Base-by-base conservation (phyloP, 768 basidiomycete species). In the Tylopilus plumbeoviolaceoides region DNA sequence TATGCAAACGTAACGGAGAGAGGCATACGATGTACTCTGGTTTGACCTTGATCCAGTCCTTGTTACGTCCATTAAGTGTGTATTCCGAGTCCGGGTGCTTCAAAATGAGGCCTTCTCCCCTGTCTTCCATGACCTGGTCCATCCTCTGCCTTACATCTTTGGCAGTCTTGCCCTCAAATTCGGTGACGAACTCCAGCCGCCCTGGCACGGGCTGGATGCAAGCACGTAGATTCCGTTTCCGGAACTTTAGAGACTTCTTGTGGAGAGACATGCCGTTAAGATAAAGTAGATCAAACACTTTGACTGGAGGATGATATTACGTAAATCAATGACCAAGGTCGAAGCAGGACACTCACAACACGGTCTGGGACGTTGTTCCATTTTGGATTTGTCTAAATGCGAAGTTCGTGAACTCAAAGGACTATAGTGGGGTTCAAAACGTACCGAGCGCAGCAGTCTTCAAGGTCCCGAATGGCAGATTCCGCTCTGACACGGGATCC, bases 31-130 rank as follows among this genome's bases (percentile, higher is more conserved):
- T 89, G 58, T 91, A 93, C 66, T 92, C 90, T 1, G 89, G 89
- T 62, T 91, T 91, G 21, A 93, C 87, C 74, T 99, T 99, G 63
- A 95, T 83, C 95, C 97, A 99, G 61, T 91, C 87, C 67, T 84
- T 81, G 60, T 89, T 91, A 53, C 97, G 77, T 1, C 90, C 92
- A 60, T 95, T 94, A 40, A 97, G 73, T 12, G 83, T 76, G 68
- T 99, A 99, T 55, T 84, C 78, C 0, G 88, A 82, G 21, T 80
- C 71, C 0, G 86, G 85, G 59, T 93, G 87, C 68, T 99, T 99
- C 54, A 98, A 78, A 8, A 98, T 88, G 12, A 99, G 73, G 0
- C 97, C 97, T 69, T 98, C 97, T 4, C 97, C 97, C 50, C 91
- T 83, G 18, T 76, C 69, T 27, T 82, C 85, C 79, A 99, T 85